Percentiles rank a stretch among this genome's conserved stretches.
Conservation (phyloP, 2,329 filamentous ascomycete species). For the Clarireedia hainanense region DNA sequence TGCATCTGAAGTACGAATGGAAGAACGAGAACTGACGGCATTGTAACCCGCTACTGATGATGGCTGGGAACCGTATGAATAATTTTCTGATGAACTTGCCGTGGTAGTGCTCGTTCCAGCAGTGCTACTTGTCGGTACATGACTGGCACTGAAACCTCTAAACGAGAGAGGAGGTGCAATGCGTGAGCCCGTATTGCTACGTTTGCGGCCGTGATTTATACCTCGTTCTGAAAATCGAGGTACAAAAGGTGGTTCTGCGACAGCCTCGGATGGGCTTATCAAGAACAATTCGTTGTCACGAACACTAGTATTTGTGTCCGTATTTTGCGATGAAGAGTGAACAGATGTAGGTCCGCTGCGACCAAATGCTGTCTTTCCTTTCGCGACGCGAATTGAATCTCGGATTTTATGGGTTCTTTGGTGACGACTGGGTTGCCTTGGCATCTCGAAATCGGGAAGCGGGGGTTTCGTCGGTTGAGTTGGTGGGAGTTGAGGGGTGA, state of each 20-base stretch:
- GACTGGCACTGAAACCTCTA: conserved; percentile 57
- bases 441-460: conserved; percentile 40
- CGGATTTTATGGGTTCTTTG: conserved; percentile 49
- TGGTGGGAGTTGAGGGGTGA: conserved; percentile 46
- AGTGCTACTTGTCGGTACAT: conserved; percentile 44
- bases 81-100: conserved; percentile 48
- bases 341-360: conserved; percentile 33
- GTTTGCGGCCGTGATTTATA: conserved; percentile 64
- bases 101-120: conserved; percentile 50
- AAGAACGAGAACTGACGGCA: conserved; percentile 32
- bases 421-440: conserved; percentile 28
- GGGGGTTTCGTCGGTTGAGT: conserved; percentile 31
- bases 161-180: conserved; percentile 63
- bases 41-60: conserved; percentile 35
- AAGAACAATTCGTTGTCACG: conserved; percentile 22
- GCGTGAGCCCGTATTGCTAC: conserved; percentile 80
- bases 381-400: conserved; percentile 85
- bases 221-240: conserved; percentile 59
- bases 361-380: conserved; percentile 45
- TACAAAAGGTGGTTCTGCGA: conserved; percentile 62
- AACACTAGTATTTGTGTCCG: conserved; percentile 9
- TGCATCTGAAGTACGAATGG: conserved; percentile 28
- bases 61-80: conserved; percentile 43
- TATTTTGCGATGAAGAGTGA: conserved; percentile 20
- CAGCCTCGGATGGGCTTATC: conserved; percentile 12